phyloP scores from a whole-genome alignment of 805 yeast genomes.

The Scheffersomyces stipitis region DNA sequence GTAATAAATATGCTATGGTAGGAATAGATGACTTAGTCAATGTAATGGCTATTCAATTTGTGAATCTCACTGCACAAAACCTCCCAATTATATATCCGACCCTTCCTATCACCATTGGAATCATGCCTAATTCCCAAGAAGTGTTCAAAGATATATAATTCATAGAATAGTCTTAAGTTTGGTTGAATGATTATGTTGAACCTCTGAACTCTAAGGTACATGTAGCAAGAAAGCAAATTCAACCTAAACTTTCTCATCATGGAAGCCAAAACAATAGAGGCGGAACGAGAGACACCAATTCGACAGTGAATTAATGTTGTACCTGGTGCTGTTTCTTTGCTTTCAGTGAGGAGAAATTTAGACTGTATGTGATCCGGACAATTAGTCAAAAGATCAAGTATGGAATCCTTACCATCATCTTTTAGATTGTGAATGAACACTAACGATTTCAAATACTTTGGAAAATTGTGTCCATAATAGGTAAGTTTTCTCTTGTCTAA shows the following conservation, averaged over 20 bases:
- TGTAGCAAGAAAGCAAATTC: slow-evolving; percentile 33
- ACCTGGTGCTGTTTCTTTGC: slow-evolving; percentile 4
- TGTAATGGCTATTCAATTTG: slow-evolving; percentile 28
- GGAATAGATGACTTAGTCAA: slow-evolving; percentile 7
- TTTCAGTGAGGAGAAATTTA: slow-evolving; percentile 23
- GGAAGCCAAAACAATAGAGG: slow-evolving; percentile 39
- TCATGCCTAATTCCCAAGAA: slow-evolving; percentile 14
- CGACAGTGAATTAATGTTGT: slow-evolving; percentile 37
- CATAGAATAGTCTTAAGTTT: slow-evolving; percentile 38
- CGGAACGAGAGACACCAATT: slow-evolving; percentile 45
- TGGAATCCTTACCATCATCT: slow-evolving; percentile 40
- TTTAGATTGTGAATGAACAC: slow-evolving; percentile 33
- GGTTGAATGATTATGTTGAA: slow-evolving; percentile 45
- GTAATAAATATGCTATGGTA: no score
- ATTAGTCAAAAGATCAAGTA: slow-evolving; percentile 25
- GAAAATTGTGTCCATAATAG: no score
- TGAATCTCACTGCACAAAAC: slow-evolving; percentile 28
- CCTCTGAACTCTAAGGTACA: slow-evolving; percentile 37
- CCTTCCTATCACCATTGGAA: slow-evolving; percentile 3
- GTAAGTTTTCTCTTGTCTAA: slow-evolving; percentile 1
- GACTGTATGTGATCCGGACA: slow-evolving; percentile 31
- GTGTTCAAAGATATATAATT: slow-evolving; percentile 30
- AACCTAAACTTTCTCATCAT: slow-evolving; percentile 33
- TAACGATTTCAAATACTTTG: slow-evolving; percentile 7
- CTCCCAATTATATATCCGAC: slow-evolving; percentile 28